Conservation (phyloP, 23 red algal genomes). For the Chondrus crispus region DNA sequence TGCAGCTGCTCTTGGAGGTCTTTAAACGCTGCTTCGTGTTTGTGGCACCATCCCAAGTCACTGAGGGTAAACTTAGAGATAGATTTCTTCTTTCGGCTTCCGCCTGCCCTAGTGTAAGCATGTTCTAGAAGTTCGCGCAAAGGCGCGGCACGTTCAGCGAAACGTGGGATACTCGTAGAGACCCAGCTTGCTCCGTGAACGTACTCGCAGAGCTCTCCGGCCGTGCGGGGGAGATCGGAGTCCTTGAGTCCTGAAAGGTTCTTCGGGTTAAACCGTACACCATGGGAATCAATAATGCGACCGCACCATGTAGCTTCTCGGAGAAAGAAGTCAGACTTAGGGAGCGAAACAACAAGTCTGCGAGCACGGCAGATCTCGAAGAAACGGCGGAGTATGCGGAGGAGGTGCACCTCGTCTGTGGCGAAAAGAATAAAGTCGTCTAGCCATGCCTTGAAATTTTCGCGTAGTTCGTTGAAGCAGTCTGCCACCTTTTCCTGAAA, state of each 20-base stretch:
- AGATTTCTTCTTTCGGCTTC: slow-evolving; percentile 17
- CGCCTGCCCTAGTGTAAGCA: slow-evolving; percentile 7
- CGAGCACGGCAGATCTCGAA: neutral
- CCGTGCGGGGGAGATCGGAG: neutral
- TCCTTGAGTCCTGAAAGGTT: slow-evolving; percentile 7
- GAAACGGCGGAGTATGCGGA: neutral
- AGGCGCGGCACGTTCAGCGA: neutral
- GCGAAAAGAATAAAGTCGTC: neutral
- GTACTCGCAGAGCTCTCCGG: slow-evolving; percentile 4
- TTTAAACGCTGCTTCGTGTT: slow-evolving; percentile 20
- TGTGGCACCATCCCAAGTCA: slow-evolving; percentile 8
- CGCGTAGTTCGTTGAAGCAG: neutral
- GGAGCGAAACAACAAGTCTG: neutral
- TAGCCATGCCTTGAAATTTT: slow-evolving; percentile 14
- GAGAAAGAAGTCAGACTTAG: slow-evolving; percentile 31
- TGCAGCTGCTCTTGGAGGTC: slow-evolving; percentile 15
- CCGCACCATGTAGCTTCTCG: slow-evolving; percentile 17
- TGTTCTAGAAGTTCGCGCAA: neutral
- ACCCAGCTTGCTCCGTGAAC: slow-evolving; percentile 14
- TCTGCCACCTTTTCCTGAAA: slow-evolving; percentile 17
- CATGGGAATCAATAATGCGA: neutral
- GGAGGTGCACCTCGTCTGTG: neutral
- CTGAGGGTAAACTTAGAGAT: neutral
- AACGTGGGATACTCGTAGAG: slow-evolving; percentile 8
- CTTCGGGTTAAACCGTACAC: slow-evolving; percentile 29